Evolutionary conservation across 192 early-diverging fungal species (phyloP).

Genomic region (Coemansia interrupta): DNA sequence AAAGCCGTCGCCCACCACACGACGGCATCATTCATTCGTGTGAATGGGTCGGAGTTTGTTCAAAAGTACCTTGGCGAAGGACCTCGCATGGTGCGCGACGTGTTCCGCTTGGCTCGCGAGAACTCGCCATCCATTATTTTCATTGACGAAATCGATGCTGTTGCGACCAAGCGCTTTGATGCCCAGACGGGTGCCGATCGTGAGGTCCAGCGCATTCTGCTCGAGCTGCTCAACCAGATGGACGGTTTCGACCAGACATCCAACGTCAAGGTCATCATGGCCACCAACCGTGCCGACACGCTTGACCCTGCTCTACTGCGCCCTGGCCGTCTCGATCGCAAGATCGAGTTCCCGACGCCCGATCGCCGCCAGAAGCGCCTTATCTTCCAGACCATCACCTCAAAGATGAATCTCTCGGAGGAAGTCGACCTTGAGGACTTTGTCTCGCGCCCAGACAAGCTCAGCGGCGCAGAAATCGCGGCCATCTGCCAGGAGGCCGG

Average conservation of each 20-base stretch:
- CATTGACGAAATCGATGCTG: constrained; percentile 98
- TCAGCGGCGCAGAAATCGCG: constrained; percentile 95
- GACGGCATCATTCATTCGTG: constrained; percentile 92
- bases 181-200: constrained; percentile 97
- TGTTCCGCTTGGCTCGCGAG: constrained; percentile 93
- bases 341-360: constrained; percentile 98
- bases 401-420: constrained; percentile 95
- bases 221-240: constrained; percentile 98
- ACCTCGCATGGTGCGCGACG: constrained; percentile 95
- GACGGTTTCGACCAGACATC: constrained; percentile 98
- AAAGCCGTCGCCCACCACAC: constrained; percentile 99
- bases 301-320: constrained; percentile 95
- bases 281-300: constrained; percentile 96
- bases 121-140: constrained; percentile 98
- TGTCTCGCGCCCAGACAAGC: constrained; percentile 92
- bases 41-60: constrained; percentile 97
- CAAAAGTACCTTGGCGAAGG: constrained; percentile 99
- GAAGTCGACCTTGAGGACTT: constrained; percentile 99
- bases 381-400: constrained; percentile 93
- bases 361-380: constrained; percentile 96
- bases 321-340: constrained; percentile 94
- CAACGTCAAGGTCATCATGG: constrained; percentile 99
- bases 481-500: constrained; percentile 98
- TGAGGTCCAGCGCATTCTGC: constrained; percentile 95
- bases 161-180: constrained; percentile 97